phyloP scores from a whole-genome alignment of 129 eudicot genomes.

The Erigeron canadensis region DNA sequence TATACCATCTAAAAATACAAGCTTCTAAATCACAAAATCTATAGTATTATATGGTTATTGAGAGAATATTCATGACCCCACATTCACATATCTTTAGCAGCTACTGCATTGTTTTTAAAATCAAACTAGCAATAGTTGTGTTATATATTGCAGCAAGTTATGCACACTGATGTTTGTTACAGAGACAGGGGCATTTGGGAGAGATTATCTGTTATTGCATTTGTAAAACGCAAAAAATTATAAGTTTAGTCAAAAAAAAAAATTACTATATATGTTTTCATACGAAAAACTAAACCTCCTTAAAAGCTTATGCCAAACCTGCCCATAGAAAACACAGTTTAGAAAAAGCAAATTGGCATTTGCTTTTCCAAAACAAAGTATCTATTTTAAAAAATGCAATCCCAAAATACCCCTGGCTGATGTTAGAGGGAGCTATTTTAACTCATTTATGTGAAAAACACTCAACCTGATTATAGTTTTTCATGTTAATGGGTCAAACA shows the following conservation, averaged over 20 bases:
- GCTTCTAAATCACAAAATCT: constrained; percentile 36
- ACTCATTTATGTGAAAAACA: not conserved
- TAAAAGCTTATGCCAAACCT: too few relatives aligned
- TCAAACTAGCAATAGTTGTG: constrained; percentile 13
- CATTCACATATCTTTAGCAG: constrained; percentile 14
- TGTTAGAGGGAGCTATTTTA: not conserved
- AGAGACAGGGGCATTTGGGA: not conserved
- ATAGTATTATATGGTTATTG: not conserved
- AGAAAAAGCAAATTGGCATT: too few relatives aligned
- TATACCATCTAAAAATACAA: constrained; percentile 41
- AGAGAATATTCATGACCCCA: constrained; percentile 22
- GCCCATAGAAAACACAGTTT: too few relatives aligned
- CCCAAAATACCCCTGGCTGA: not conserved
- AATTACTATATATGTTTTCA: too few relatives aligned
- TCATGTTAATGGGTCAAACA: not conserved
- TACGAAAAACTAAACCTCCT: too few relatives aligned
- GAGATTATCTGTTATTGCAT: too few relatives aligned
- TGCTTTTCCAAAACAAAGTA: too few relatives aligned
- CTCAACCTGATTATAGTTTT: not conserved
- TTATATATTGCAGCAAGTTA: not conserved
- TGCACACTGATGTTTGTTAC: not conserved
- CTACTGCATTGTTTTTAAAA: not conserved
- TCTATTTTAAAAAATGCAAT: too few relatives aligned
- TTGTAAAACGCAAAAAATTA: too few relatives aligned
- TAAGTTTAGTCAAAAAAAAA: too few relatives aligned